Conservation (phyloP, 495 filamentous ascomycete species). For the Astrothelium macrocarpum region DNA sequence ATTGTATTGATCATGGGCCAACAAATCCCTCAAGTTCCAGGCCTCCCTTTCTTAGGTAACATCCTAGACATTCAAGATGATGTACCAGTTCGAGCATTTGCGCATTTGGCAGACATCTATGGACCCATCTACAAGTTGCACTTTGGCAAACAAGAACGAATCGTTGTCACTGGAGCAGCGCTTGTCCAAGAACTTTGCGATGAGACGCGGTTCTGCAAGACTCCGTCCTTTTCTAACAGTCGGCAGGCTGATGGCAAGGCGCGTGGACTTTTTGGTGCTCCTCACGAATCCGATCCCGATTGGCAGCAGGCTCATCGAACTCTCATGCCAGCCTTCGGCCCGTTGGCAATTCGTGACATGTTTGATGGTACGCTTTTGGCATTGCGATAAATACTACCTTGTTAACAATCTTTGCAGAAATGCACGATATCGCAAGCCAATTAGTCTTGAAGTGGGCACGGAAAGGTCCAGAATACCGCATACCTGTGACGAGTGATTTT, state of each 20-base stretch:
- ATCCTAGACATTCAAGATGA: conserved; percentile 23
- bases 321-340: conserved; percentile 60
- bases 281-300: conserved; percentile 39
- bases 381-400: background rate
- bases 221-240: conserved; percentile 36
- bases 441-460: conserved; percentile 22
- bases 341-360: conserved; percentile 58
- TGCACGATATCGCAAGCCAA: conserved; percentile 14
- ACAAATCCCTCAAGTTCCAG: conserved; percentile 19
- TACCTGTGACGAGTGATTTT: conserved; percentile 26
- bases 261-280: conserved; percentile 63
- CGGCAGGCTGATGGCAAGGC: conserved; percentile 52
- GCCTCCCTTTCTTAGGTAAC: conserved; percentile 25
- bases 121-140: conserved; percentile 23
- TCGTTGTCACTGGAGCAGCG: conserved; percentile 8
- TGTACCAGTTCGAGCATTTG: conserved; percentile 19
- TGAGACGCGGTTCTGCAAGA: conserved; percentile 57
- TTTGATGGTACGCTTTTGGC: conserved; percentile 32
- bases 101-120: conserved; percentile 22
- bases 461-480: conserved; percentile 22
- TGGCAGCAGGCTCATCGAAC: conserved; percentile 67
- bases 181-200: conserved; percentile 54
- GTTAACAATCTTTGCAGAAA: background rate
- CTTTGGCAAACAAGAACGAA: conserved; percentile 8
- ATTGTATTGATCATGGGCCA: background rate